Conservation (phyloP, 768 basidiomycete species). For the Clathrus columnatus region DNA sequence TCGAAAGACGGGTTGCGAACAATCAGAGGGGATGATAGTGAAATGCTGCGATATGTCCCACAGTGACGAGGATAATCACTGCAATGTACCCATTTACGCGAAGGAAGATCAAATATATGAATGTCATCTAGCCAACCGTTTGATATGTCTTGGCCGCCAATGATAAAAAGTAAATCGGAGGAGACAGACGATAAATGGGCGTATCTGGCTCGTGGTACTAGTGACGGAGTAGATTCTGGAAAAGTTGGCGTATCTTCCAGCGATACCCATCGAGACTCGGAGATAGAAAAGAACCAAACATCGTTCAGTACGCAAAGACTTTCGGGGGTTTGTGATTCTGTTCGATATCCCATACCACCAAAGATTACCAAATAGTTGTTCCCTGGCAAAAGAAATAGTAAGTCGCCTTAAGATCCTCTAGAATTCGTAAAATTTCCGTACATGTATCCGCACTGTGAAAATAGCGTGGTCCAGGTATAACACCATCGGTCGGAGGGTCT, state of each 20-base stretch:
- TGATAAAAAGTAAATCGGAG: conserved; percentile 76
- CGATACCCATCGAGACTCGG: conserved; percentile 63
- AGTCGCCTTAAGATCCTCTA: background rate
- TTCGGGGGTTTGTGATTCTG: conserved; percentile 60
- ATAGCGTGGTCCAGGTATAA: conserved; percentile 76
- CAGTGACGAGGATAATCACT: conserved; percentile 87
- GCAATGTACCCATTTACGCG: conserved; percentile 68
- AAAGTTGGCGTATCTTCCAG: conserved; percentile 9
- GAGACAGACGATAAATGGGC: conserved; percentile 90
- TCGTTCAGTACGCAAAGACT: conserved; percentile 90
- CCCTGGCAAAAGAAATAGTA: conserved; percentile 39
- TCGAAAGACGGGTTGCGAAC: conserved; percentile 58
- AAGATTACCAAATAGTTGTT: conserved; percentile 86
- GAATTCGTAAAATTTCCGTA: conserved; percentile 18
- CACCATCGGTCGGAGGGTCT: conserved; percentile 49
- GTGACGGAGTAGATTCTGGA: conserved; percentile 29
- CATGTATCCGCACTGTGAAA: conserved; percentile 91
- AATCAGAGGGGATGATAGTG: conserved; percentile 60
- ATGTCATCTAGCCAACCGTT: conserved; percentile 94
- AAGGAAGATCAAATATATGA: conserved; percentile 74
- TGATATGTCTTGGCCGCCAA: conserved; percentile 90
- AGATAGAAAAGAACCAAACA: conserved; percentile 80
- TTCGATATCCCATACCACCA: conserved; percentile 87
- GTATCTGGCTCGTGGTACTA: conserved; percentile 79
- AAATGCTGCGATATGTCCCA: conserved; percentile 92